These are phyloP conservation scores for Bipolaris bicolor DNA, from an alignment of 2,329 filamentous ascomycete species.

Conservation along the genomic window DNA sequence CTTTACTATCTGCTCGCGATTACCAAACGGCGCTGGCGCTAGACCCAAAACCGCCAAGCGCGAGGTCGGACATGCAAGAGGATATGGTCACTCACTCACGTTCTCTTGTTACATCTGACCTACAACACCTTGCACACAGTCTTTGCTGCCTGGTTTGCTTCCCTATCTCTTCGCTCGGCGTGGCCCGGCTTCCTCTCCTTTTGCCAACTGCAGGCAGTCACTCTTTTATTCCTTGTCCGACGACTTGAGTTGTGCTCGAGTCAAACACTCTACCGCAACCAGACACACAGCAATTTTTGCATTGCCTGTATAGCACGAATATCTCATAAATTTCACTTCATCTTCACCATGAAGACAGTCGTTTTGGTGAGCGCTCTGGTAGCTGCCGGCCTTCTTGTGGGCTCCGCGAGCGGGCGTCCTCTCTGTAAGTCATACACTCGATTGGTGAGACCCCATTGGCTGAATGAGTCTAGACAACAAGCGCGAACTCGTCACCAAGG, in stretches of 20 bases:
- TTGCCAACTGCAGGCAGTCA: slow-evolving; percentile 32
- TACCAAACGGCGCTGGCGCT: slow-evolving; percentile 20
- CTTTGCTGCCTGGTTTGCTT: slow-evolving; percentile 24
- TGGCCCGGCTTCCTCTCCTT: slow-evolving; percentile 28
- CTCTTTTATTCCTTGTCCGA: slow-evolving; percentile 28
- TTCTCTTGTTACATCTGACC: slow-evolving; percentile 24
- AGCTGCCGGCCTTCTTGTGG: slow-evolving; percentile 46
- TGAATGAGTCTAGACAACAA: slow-evolving; percentile 34
- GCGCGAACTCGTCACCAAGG: slow-evolving; percentile 42
- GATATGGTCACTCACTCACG: slow-evolving; percentile 12
- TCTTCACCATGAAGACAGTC: slow-evolving; percentile 54
- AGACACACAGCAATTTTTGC: slow-evolving; percentile 23
- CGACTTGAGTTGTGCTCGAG: slow-evolving; percentile 12
- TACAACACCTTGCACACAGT: slow-evolving; percentile 22
- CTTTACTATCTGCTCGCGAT: slow-evolving; percentile 13
- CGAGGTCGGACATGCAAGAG: slow-evolving; percentile 20
- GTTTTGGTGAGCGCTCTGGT: slow-evolving; percentile 46
- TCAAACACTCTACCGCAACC: slow-evolving; percentile 11
- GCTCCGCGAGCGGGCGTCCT: slow-evolving; percentile 54
- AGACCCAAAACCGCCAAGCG: slow-evolving; percentile 21
- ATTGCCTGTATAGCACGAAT: slow-evolving; percentile 26
- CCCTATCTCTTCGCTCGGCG: slow-evolving; percentile 25
- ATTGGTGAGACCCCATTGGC: background rate
- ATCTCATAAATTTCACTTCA: slow-evolving; percentile 43
- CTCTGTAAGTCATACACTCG: slow-evolving; percentile 32